Percentiles rank a stretch among this genome's conserved stretches.
These are phyloP conservation scores for Bassia scoparia DNA, from an alignment of 148 eudicot species.

Conservation along the genomic window DNA sequence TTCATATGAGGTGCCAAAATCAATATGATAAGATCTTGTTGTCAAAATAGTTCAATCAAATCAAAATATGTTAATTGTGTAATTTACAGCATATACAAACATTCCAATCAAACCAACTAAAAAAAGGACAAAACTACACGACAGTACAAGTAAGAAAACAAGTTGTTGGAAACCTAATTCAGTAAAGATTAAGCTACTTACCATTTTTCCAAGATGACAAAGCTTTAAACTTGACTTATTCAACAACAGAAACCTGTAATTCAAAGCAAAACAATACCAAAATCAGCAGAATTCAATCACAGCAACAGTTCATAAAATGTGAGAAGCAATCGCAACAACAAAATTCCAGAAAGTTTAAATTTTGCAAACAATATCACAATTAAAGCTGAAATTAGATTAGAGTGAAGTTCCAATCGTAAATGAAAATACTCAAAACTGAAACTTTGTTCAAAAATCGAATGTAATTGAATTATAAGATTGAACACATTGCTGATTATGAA, in stretches of 20 bases:
- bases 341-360: not conserved
- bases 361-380: not conserved
- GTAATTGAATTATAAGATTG: not conserved
- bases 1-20: not conserved
- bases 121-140: not conserved
- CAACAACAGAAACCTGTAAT: not conserved
- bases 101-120: not conserved
- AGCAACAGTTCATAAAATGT: not conserved
- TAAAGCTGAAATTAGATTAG: not conserved
- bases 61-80: not conserved
- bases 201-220: slow-evolving; percentile 17
- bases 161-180: not conserved
- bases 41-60: not conserved
- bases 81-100: no score
- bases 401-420: not conserved
- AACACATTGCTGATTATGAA: not conserved
- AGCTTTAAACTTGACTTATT: not conserved
- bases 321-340: not conserved
- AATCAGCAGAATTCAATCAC: not conserved
- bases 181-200: slow-evolving; percentile 18
- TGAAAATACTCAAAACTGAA: not conserved
- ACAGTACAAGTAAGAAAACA: not conserved
- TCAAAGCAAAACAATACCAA: not conserved
- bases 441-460: not conserved
- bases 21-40: not conserved